Evolutionary conservation across 768 basidiomycete species (phyloP), one percentile per base, ranked within the genome.

Genomic region (Tulasnella sp.): DNA sequence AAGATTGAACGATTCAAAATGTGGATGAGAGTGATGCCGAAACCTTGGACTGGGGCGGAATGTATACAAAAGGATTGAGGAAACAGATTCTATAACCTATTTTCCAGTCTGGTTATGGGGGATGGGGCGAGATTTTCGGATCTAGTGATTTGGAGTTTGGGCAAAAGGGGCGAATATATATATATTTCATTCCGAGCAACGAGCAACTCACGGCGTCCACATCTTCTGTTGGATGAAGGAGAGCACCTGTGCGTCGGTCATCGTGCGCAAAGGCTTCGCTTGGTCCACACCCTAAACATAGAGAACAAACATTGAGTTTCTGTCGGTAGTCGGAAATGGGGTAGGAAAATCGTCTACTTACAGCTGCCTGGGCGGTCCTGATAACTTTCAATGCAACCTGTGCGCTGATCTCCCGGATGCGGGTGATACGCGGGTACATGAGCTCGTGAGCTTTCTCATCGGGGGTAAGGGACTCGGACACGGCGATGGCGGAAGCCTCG

Each of bases 351-450:
- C 10, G 25, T 7, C 5, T 2, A 75, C 79, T 63, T 66, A 84
- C 84, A 60, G 82, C 83, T 60, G 80, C 76, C 70, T 93, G 91
- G 38, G 91, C 89, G 41, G 81, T 77, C 55, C 83, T 81, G 67
- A 93, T 85, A 59, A 94, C 89, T 45, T 76, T 73, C 57, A 74
- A 73, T 12, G 89, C 86, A 60, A 96, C 87, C 53, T 75, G 68
- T 1, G 80, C 80, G 64, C 84, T 87, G 66, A 94, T 91, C 68
- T 92, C 88, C 31, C 92, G 78, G 63, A 96, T 69, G 65, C 92
- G 78, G 66, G 85, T 80, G 59, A 94, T 76, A 49, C 81, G 80
- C 46, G 93, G 92, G 71, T 96, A 96, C 7, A 97, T 69, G 49
- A 92, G 75, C 45, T 80, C 85, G 43, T 72, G 65, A 2, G 73